A percentile compares a stretch with the other conserved stretches of the same genome.
Evolutionary conservation across 2,329 filamentous ascomycete species (phyloP).

Genomic region (Stagonosporopsis cucurbitacearum): DNA sequence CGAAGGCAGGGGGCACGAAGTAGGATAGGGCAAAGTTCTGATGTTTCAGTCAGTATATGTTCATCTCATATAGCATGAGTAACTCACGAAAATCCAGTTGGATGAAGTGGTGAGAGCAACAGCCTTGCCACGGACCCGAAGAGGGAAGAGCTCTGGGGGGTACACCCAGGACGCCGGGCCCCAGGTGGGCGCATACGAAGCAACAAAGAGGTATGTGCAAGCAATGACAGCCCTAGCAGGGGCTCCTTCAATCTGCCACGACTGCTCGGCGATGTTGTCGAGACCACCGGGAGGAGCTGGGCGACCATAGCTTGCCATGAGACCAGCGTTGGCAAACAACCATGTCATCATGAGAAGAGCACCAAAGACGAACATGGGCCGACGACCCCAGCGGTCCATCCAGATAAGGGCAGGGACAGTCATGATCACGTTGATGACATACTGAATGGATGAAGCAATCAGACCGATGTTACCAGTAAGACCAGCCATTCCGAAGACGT

Average conservation of each 20-base stretch:
- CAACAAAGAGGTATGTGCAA: slow-evolving; percentile 76
- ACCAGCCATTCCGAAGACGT: slow-evolving; percentile 76
- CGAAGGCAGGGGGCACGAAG: slow-evolving; percentile 65
- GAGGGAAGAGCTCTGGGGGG: slow-evolving; percentile 67
- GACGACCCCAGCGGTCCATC: slow-evolving; percentile 78
- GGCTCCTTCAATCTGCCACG: slow-evolving; percentile 49
- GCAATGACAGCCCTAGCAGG: slow-evolving; percentile 63
- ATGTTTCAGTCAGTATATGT: slow-evolving; percentile 33
- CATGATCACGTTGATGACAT: slow-evolving; percentile 81
- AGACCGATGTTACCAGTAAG: slow-evolving; percentile 65
- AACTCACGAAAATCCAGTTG: slow-evolving; percentile 62
- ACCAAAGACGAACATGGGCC: slow-evolving; percentile 69
- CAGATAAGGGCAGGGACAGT: slow-evolving; percentile 77
- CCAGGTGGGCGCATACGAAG: slow-evolving; percentile 70
- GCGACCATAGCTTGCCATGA: slow-evolving; percentile 67
- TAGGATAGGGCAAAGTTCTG: slow-evolving; percentile 63
- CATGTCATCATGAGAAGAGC: slow-evolving; percentile 68
- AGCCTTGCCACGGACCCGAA: slow-evolving; percentile 68
- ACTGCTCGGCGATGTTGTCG: slow-evolving; percentile 51
- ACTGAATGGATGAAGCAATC: slow-evolving; percentile 72
- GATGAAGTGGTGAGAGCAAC: slow-evolving; percentile 65
- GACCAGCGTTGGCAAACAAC: slow-evolving; percentile 67
- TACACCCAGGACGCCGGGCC: slow-evolving; percentile 66
- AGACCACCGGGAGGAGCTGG: slow-evolving; percentile 48
- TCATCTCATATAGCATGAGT: background rate